Evolutionary conservation across 2,329 filamentous ascomycete species (phyloP).

Genomic region (Beauveria sp.): DNA sequence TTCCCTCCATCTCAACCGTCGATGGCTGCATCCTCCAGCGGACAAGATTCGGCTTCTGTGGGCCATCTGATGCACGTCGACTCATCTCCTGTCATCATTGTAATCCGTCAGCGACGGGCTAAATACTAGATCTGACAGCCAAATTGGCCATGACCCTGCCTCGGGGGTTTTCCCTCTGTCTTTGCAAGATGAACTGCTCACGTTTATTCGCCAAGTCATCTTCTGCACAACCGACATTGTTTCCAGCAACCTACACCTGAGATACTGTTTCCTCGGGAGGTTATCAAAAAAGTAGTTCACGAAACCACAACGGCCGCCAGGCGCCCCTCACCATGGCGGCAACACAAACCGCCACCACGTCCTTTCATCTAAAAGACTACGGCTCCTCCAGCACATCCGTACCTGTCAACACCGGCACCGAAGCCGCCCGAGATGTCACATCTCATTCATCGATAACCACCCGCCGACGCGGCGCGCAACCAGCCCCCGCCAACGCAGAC

Average conservation of each 20-base stretch:
- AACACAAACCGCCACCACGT: neutral
- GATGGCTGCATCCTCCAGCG: neutral
- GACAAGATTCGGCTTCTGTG: slow-evolving; percentile 2
- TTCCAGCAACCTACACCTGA: no score
- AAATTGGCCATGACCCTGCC: neutral
- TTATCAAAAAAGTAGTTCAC: no score
- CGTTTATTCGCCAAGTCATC: no score
- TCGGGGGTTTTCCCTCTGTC: neutral
- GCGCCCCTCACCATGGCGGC: neutral
- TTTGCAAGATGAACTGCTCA: no score
- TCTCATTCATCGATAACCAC: neutral
- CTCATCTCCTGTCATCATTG: neutral
- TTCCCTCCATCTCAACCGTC: neutral
- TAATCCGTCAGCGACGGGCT: neutral
- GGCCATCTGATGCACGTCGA: neutral
- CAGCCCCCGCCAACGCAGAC: neutral
- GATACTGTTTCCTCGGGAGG: no score
- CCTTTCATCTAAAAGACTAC: neutral
- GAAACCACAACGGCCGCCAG: neutral
- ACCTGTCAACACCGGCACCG: neutral
- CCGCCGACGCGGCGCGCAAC: neutral
- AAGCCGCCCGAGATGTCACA: neutral
- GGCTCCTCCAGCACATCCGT: neutral
- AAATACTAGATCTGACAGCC: neutral
- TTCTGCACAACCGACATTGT: no score